Evolutionary conservation across 2,329 filamentous ascomycete species (phyloP).

Genomic region (Ophiocordyceps camponoti-rufipedis): DNA sequence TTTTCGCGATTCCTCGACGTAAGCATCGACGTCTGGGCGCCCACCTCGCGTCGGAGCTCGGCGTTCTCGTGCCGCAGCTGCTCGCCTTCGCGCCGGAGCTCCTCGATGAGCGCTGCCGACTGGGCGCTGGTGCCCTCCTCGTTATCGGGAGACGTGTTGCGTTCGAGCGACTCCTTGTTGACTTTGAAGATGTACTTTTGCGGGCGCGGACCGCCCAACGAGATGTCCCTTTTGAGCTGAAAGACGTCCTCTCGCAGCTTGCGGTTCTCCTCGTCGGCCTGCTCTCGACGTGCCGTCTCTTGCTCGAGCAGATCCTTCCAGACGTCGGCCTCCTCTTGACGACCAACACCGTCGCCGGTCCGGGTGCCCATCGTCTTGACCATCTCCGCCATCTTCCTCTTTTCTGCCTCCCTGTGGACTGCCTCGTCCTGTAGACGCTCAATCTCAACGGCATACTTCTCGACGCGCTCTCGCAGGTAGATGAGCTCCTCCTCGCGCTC

Average conservation of each 20-base stretch:
- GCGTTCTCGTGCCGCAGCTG: slow-evolving; percentile 83
- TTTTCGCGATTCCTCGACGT: slow-evolving; percentile 92
- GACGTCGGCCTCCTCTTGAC: slow-evolving; percentile 56
- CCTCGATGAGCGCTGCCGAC: slow-evolving; percentile 55
- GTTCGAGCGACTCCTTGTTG: slow-evolving; percentile 32
- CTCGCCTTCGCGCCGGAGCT: slow-evolving; percentile 48
- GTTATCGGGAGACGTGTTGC: slow-evolving; percentile 27
- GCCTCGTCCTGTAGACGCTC: slow-evolving; percentile 66
- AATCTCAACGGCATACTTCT: slow-evolving; percentile 68
- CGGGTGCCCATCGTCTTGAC: slow-evolving; percentile 37
- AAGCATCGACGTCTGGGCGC: slow-evolving; percentile 92
- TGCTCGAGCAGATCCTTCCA: slow-evolving; percentile 92
- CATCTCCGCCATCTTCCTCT: slow-evolving; percentile 68
- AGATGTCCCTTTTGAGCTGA: slow-evolving; percentile 41
- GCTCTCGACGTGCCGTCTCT: slow-evolving; percentile 74
- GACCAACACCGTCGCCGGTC: slow-evolving; percentile 29
- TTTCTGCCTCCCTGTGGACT: slow-evolving; percentile 65
- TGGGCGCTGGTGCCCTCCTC: slow-evolving; percentile 31
- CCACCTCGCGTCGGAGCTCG: slow-evolving; percentile 77
- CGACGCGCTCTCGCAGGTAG: slow-evolving; percentile 69
- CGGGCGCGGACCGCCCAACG: no score
- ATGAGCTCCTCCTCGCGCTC: slow-evolving; percentile 69
- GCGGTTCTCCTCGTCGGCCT: slow-evolving; percentile 77
- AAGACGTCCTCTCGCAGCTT: slow-evolving; percentile 71
- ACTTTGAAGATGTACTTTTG: slow-evolving; percentile 39